Conservation (phyloP, 345 rosid species). For the Salix exigua region DNA sequence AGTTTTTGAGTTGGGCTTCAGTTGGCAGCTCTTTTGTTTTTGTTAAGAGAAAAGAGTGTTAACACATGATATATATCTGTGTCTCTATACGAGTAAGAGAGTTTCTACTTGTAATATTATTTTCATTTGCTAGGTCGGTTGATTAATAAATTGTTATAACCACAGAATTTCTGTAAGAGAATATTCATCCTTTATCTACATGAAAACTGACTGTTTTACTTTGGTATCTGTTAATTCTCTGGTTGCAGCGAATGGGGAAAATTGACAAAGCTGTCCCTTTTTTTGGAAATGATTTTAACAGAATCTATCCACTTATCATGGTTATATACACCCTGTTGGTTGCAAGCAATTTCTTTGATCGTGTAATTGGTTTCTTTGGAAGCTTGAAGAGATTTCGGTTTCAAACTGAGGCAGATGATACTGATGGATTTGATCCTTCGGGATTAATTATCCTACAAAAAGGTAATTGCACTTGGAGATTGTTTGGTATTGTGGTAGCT, state of each 20-base stretch:
- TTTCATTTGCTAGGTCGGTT: neutral
- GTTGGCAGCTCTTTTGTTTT: neutral
- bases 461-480: slow-evolving; percentile 36
- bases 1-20: neutral
- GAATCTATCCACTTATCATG: slow-evolving; percentile 95
- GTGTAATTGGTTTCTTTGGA: slow-evolving; percentile 81
- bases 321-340: slow-evolving; percentile 87
- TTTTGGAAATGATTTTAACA: slow-evolving; percentile 80
- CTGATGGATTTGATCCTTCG: slow-evolving; percentile 91
- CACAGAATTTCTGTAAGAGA: neutral
- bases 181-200: neutral
- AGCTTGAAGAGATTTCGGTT: slow-evolving; percentile 86
- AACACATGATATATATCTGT: neutral
- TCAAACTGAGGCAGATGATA: slow-evolving; percentile 80
- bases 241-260: slow-evolving; percentile 89
- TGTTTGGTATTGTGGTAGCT: neutral
- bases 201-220: slow-evolving; percentile 8
- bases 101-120: neutral
- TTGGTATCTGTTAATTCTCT: slow-evolving; percentile 7
- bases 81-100: neutral
- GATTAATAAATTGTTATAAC: neutral
- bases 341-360: slow-evolving; percentile 90
- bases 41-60: neutral
- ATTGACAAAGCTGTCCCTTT: slow-evolving; percentile 82
- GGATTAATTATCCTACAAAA: slow-evolving; percentile 85